Percentiles rank a stretch among this genome's conserved stretches.
These are phyloP conservation scores for Ramalina intermedia DNA, from an alignment of 495 filamentous ascomycete species.

Conservation along the genomic window DNA sequence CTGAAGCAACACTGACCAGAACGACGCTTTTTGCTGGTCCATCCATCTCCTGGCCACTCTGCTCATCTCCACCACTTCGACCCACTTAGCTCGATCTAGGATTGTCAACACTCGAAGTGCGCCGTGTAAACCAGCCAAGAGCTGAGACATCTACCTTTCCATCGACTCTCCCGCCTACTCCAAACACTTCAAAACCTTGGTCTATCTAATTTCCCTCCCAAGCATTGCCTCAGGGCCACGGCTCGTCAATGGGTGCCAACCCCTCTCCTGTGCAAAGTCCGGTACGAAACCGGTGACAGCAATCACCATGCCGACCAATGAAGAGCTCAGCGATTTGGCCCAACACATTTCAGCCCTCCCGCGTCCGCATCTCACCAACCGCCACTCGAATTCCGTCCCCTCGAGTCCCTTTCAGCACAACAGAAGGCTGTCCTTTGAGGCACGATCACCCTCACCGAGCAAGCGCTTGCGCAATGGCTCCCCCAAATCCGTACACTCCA, in stretches of 20 bases:
- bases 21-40: no score
- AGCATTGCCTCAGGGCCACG: no score
- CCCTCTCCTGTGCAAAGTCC: neutral
- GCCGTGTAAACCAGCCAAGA: no score
- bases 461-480: slow-evolving; percentile 58
- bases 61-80: no score
- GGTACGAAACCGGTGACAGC: neutral
- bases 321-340: slow-evolving; percentile 7
- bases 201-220: no score
- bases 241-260: slow-evolving; percentile 9
- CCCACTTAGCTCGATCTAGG: no score
- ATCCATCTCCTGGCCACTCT: no score
- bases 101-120: no score
- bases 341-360: slow-evolving; percentile 10
- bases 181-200: no score
- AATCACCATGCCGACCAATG: slow-evolving; percentile 10
- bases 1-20: no score
- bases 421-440: slow-evolving; percentile 68
- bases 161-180: no score
- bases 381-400: slow-evolving; percentile 82
- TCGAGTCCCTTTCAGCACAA: slow-evolving; percentile 87
- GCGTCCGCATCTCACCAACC: slow-evolving; percentile 33
- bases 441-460: slow-evolving; percentile 73
- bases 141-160: no score
- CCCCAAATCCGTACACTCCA: slow-evolving; percentile 79